Percentiles rank a stretch among this genome's conserved stretches.
phyloP scores from a whole-genome alignment of 2,329 filamentous ascomycete genomes.

The Pseudofabraea citricarpa region DNA sequence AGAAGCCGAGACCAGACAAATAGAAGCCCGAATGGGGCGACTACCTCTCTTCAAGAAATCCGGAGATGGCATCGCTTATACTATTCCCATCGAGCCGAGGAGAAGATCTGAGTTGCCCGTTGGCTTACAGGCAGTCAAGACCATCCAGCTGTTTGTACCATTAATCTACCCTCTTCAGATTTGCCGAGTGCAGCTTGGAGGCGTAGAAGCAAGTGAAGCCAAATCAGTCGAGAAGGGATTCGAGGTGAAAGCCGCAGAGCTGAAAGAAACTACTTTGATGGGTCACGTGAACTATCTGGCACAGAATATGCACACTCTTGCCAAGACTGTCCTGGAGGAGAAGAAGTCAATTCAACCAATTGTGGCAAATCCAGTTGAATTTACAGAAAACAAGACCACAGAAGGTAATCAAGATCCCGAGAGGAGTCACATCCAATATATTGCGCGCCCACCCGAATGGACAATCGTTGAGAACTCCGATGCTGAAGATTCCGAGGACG shows the following conservation, averaged over 20 bases:
- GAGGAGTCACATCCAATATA: conserved; percentile 63
- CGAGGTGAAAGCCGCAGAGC: conserved; percentile 48
- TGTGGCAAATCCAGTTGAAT: neutral
- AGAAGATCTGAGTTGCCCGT: conserved; percentile 55
- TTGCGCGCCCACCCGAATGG: conserved; percentile 78
- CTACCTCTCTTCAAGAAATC: conserved; percentile 63
- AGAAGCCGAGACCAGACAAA: conserved; percentile 62
- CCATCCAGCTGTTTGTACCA: conserved; percentile 65
- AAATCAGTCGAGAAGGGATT: conserved; percentile 63
- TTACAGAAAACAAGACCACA: conserved; percentile 16
- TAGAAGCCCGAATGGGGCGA: conserved; percentile 70
- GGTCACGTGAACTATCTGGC: conserved; percentile 71
- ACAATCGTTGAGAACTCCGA: conserved; percentile 34
- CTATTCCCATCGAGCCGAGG: conserved; percentile 63
- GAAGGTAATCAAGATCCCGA: conserved; percentile 32
- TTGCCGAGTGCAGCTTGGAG: conserved; percentile 61
- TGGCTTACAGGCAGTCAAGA: conserved; percentile 56
- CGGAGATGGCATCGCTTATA: conserved; percentile 65
- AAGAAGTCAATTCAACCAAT: conserved; percentile 7
- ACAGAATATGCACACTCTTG: conserved; percentile 65
- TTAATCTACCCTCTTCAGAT: conserved; percentile 66
- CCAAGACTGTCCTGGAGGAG: conserved; percentile 43
- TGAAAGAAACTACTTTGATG: conserved; percentile 59
- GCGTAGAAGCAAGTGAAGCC: conserved; percentile 54
- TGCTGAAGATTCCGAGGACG: conserved; percentile 41